Conservation (phyloP, 306 rosid species). For the Rubus idaeus region DNA sequence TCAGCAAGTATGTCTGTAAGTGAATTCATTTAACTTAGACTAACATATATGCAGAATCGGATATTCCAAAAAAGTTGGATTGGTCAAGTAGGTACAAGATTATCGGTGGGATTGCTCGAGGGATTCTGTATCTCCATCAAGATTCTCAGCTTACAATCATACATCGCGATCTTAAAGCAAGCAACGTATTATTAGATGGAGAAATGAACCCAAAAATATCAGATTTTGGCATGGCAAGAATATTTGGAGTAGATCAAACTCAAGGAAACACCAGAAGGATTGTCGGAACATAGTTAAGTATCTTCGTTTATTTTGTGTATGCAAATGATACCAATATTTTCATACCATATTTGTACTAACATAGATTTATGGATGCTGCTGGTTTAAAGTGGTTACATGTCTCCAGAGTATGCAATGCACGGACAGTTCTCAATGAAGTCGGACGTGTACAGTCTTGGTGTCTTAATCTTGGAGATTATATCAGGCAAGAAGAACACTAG, state of each 20-base stretch:
- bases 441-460: slow-evolving; percentile 29
- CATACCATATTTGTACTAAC: not conserved
- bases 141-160: slow-evolving; percentile 39
- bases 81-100: slow-evolving; percentile 35
- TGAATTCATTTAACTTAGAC: too few relatives aligned
- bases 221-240: slow-evolving; percentile 38
- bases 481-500: slow-evolving; percentile 21
- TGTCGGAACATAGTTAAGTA: slow-evolving; percentile 25
- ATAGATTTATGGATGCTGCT: not conserved
- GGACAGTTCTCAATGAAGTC: slow-evolving; percentile 29
- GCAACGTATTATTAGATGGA: slow-evolving; percentile 32
- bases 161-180: slow-evolving; percentile 40
- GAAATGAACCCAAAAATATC: slow-evolving; percentile 37
- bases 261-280: slow-evolving; percentile 18
- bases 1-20: too few relatives aligned
- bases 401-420: slow-evolving; percentile 26
- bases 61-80: slow-evolving; percentile 13
- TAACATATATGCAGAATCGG: slow-evolving; percentile 1
- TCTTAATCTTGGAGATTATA: slow-evolving; percentile 28
- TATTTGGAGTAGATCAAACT: slow-evolving; percentile 26
- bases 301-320: not conserved
- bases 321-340: not conserved
- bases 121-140: slow-evolving; percentile 33
- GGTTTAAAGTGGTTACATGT: slow-evolving; percentile 28
- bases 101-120: slow-evolving; percentile 29